phyloP scores from a whole-genome alignment of 164 flowering plant species.

The Tinospora cordifolia region DNA sequence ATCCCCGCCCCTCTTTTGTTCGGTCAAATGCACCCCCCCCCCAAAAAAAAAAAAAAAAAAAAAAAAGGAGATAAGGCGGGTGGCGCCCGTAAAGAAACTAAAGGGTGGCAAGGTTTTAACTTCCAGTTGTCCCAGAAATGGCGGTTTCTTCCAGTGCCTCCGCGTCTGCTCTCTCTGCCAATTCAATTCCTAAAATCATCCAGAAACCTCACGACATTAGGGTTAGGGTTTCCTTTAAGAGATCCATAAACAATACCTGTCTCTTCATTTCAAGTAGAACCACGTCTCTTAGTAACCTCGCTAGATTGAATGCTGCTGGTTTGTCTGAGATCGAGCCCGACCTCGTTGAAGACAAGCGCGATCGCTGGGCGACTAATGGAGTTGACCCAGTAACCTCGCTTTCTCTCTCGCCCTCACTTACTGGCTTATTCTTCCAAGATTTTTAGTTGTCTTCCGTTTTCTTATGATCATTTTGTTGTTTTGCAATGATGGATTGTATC shows the following conservation, averaged over 20 bases:
- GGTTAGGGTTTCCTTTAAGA: constrained; percentile 7
- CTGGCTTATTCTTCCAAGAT: not conserved
- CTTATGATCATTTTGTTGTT: not conserved
- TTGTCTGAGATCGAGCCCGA: constrained; percentile 75
- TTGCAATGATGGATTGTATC: constrained; percentile 17
- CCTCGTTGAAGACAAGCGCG: constrained; percentile 62
- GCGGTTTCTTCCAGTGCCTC: constrained; percentile 24
- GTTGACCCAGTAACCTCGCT: constrained; percentile 32
- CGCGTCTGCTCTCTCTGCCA: constrained; percentile 27
- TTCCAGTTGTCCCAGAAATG: constrained; percentile 17
- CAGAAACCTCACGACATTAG: constrained; percentile 3
- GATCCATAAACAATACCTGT: not conserved
- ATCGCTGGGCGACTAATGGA: constrained; percentile 58
- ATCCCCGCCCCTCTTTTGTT: not conserved
- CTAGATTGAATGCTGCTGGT: constrained; percentile 56
- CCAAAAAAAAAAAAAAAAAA: constrained; percentile 3
- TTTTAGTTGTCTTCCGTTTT: not conserved
- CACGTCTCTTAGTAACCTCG: constrained; percentile 15
- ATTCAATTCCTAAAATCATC: constrained; percentile 27
- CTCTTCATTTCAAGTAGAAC: constrained; percentile 10
- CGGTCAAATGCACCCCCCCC: constrained; percentile 11
- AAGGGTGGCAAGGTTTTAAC: too few relatives aligned
- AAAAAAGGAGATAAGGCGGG: not conserved
- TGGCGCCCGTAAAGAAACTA: not conserved
- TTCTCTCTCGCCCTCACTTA: not conserved